Percentiles rank a stretch among this genome's conserved stretches.
Evolutionary conservation across 1,284 basidiomycete genomes (phyloP).

Genomic region (Ustilago tritici): DNA sequence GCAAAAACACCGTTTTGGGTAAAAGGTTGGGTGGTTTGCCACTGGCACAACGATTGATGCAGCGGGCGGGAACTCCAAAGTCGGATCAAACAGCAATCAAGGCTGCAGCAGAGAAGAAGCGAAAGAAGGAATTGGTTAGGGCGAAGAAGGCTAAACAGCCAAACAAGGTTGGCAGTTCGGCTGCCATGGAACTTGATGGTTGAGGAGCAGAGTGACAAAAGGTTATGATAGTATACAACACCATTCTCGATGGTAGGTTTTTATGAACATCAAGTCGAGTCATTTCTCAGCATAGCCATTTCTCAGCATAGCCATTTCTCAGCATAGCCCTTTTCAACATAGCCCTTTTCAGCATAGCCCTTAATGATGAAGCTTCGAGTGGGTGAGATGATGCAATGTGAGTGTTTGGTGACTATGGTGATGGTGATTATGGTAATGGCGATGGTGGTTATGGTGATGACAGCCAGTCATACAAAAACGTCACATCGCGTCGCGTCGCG

Average conservation of each 20-base stretch:
- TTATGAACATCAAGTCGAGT: neutral
- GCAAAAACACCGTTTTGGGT: slow-evolving; percentile 41
- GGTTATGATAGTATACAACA: neutral
- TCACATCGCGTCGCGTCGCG: slow-evolving; percentile 22
- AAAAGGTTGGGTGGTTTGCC: slow-evolving; percentile 46
- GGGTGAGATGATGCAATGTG: neutral
- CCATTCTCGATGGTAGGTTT: neutral
- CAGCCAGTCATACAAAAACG: neutral
- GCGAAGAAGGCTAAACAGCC: slow-evolving; percentile 31
- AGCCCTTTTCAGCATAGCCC: neutral
- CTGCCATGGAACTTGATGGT: slow-evolving; percentile 43
- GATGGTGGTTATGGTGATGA: too few relatives aligned
- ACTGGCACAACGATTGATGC: slow-evolving; percentile 43
- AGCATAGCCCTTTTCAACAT: neutral
- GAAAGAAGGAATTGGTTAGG: slow-evolving; percentile 35
- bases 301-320: too few relatives aligned
- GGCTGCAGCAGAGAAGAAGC: slow-evolving; percentile 47
- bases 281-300: neutral
- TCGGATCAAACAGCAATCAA: slow-evolving; percentile 33
- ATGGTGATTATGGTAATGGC: too few relatives aligned
- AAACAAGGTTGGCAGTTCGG: neutral
- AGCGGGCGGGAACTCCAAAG: slow-evolving; percentile 50
- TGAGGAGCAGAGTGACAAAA: neutral
- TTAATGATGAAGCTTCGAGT: neutral
- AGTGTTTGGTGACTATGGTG: neutral